Base-by-base conservation (phyloP, 305 asterid genomes). In the Solanum hybrid region DNA sequence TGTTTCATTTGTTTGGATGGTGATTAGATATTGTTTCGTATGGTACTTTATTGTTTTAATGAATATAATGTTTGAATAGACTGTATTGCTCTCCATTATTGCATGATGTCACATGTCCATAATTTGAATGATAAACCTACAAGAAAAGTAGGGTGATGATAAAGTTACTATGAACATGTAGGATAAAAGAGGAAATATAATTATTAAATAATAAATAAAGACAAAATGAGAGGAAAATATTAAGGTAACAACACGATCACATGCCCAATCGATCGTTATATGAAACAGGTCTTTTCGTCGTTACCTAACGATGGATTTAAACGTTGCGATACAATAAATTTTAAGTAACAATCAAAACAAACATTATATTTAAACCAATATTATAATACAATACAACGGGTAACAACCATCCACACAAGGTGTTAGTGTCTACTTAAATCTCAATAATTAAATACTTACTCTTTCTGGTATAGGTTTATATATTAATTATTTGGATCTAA, bases 71-170 rank as follows among this genome's bases (percentile, higher is more conserved):
- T 56, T 56, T 56, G 69, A 0, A 56, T 2, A 56, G 4, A 6
- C 0, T 56, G 2, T 56, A 56, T 0, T 17, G 24, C 17, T 14
- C 4, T 17, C 0, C 0, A 0, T 56, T 56, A 6, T 56, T 17
- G 24, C 69, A 56, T 6, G 0, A 56, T 17, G 69, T 56, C 60
- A 45, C 60, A 17, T 56, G 24, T 6, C 3, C 10, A 56, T 56
- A 56, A 56, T 56, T 56, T 56, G 24, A 56, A 56, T 56, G 69
- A 56, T 56, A 56, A 56, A 2, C 10, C 1, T 56, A 15, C 24
- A 6, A 56, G 24, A 56, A 56, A 56, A 17, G 4, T 56, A 56
- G 10, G 10, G 24, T 56, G 22, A 51, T 51, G 66, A 1, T 51
- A 17, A 8, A 51, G 10, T 17, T 56, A 56, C 4, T 56, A 17